Evolutionary conservation across 768 basidiomycete genomes (phyloP).

Genomic region (Trametes villosa): DNA sequence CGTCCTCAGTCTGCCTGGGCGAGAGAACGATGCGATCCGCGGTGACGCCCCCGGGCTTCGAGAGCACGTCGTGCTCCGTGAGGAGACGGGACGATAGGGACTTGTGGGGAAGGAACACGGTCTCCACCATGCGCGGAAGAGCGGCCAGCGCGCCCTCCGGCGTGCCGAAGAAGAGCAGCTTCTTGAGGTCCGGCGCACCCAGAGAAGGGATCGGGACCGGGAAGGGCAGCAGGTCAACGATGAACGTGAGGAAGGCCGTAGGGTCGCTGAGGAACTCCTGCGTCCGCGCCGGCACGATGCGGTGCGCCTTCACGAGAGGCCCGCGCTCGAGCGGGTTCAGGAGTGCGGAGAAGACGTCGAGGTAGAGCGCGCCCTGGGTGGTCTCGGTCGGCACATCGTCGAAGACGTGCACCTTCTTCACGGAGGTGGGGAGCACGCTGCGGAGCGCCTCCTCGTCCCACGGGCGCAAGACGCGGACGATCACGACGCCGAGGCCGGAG

Average conservation of each 20-base stretch:
- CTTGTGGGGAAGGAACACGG: slow-evolving; percentile 58
- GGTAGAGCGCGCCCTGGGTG: slow-evolving; percentile 67
- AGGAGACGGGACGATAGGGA: slow-evolving; percentile 62
- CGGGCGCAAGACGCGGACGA: slow-evolving; percentile 81
- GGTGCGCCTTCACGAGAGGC: slow-evolving; percentile 55
- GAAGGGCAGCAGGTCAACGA: slow-evolving; percentile 29
- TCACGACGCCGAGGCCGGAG: slow-evolving; percentile 63
- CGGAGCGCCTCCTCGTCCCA: slow-evolving; percentile 76
- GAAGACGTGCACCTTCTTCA: slow-evolving; percentile 66
- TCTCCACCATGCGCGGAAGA: slow-evolving; percentile 54
- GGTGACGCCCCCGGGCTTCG: slow-evolving; percentile 70
- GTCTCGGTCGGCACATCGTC: slow-evolving; percentile 74
- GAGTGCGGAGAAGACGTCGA: slow-evolving; percentile 70
- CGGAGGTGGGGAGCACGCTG: slow-evolving; percentile 60
- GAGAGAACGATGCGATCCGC: slow-evolving; percentile 72
- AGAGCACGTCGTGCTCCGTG: slow-evolving; percentile 75
- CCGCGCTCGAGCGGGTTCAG: slow-evolving; percentile 44
- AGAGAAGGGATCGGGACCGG: slow-evolving; percentile 34
- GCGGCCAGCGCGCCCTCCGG: slow-evolving; percentile 57
- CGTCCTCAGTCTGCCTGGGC: slow-evolving; percentile 42
- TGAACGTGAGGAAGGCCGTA: slow-evolving; percentile 49
- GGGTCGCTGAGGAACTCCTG: slow-evolving; percentile 53
- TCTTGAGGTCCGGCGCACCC: slow-evolving; percentile 42
- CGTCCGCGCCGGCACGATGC: slow-evolving; percentile 59
- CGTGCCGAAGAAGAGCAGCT: slow-evolving; percentile 63